These are phyloP conservation scores for Aspergillus clavatus DNA, from an alignment of 2,329 filamentous ascomycete genomes.

Conservation along the genomic window DNA sequence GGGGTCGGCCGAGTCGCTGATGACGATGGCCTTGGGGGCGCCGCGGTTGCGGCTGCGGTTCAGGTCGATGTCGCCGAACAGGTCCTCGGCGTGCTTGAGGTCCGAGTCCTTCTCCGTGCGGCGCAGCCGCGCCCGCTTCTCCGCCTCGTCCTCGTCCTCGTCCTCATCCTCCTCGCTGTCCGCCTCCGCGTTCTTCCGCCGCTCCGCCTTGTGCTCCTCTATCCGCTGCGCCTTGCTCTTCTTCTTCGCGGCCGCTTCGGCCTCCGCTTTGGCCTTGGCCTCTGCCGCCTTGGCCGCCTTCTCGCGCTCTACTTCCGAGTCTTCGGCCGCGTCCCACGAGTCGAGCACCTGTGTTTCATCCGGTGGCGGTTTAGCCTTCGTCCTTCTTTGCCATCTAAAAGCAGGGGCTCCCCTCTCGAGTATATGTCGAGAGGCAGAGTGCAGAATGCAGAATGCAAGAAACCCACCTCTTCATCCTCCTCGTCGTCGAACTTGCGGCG, in stretches of 20 bases:
- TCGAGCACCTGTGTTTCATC: slow-evolving; percentile 67
- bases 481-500: slow-evolving; percentile 85
- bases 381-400: too few species aligned
- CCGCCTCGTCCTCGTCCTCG: slow-evolving; percentile 62
- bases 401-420: not conserved
- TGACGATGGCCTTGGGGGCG: slow-evolving; percentile 60
- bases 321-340: slow-evolving; percentile 93
- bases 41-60: slow-evolving; percentile 61
- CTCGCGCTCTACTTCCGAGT: slow-evolving; percentile 93
- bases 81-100: slow-evolving; percentile 81
- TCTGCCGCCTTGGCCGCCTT: slow-evolving; percentile 85
- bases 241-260: slow-evolving; percentile 81
- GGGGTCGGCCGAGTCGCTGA: slow-evolving; percentile 66
- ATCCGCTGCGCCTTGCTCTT: slow-evolving; percentile 85
- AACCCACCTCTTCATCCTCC: slow-evolving; percentile 73
- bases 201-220: slow-evolving; percentile 68
- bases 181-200: slow-evolving; percentile 54
- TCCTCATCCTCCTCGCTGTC: slow-evolving; percentile 56
- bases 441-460: too few species aligned
- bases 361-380: too few species aligned
- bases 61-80: slow-evolving; percentile 73
- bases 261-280: slow-evolving; percentile 83
- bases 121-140: slow-evolving; percentile 68
- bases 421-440: not conserved
- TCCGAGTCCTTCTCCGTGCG: slow-evolving; percentile 82